phyloP scores from a whole-genome alignment of 2,329 filamentous ascomycete genomes.

The Fusarium sp. region DNA sequence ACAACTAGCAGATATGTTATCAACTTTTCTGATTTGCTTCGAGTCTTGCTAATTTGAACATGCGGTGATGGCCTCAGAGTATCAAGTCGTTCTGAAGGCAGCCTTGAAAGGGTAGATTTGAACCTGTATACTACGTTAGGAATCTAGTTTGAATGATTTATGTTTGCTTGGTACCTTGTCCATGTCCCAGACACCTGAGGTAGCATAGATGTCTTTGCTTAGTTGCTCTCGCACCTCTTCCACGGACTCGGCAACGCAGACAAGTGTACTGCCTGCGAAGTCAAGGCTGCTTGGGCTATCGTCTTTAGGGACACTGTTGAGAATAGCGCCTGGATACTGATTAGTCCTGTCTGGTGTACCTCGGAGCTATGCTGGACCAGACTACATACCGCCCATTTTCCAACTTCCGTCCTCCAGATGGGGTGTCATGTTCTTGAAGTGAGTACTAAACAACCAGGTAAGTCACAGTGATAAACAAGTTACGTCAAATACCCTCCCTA shows the following conservation, averaged over 20 bases:
- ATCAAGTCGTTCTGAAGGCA: slow-evolving; percentile 54
- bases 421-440: slow-evolving; percentile 69
- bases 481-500: no score
- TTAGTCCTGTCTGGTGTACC: not conserved
- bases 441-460: slow-evolving; percentile 50
- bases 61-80: not conserved
- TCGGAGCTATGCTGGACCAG: no score
- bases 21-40: not conserved
- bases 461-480: no score
- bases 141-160: not conserved
- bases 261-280: slow-evolving; percentile 80
- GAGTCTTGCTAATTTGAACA: not conserved
- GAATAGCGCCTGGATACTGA: slow-evolving; percentile 67
- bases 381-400: slow-evolving; percentile 71
- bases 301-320: slow-evolving; percentile 74
- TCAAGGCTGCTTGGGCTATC: slow-evolving; percentile 69
- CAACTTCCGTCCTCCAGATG: slow-evolving; percentile 66
- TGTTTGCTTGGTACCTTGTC: slow-evolving; percentile 64
- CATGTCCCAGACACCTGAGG: slow-evolving; percentile 82
- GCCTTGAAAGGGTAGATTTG: slow-evolving; percentile 65
- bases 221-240: slow-evolving; percentile 77
- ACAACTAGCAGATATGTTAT: slow-evolving; percentile 12
- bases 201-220: slow-evolving; percentile 78
- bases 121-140: slow-evolving; percentile 50
- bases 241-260: slow-evolving; percentile 73